phyloP scores from a whole-genome alignment of 2,329 filamentous ascomycete genomes.

The Claviceps sorghi region DNA sequence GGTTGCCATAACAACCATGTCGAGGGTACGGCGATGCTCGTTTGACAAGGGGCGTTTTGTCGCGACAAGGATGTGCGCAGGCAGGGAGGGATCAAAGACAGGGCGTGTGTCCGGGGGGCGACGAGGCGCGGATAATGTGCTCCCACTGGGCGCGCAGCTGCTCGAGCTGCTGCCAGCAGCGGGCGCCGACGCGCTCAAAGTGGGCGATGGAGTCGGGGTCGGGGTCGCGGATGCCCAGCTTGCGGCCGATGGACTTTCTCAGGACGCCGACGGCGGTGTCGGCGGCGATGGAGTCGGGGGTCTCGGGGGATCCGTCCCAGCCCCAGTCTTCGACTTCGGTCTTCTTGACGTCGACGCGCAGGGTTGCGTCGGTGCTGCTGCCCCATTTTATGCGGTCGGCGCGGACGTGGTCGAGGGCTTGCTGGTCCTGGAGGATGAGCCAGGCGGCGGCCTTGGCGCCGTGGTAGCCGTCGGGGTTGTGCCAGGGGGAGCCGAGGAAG shows the following conservation, averaged over 20 bases:
- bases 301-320: constrained; percentile 44
- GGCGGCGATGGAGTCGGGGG: constrained; percentile 24
- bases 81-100: too few relatives aligned
- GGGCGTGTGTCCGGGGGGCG: too few relatives aligned
- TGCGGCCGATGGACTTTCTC: constrained; percentile 41
- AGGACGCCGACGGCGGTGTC: constrained; percentile 33
- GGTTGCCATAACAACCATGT: too few relatives aligned
- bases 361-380: constrained; percentile 46
- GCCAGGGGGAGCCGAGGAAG: constrained; percentile 77
- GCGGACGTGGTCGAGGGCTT: constrained; percentile 40
- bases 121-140: constrained; percentile 13
- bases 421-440: constrained; percentile 55
- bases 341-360: constrained; percentile 48
- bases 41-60: too few relatives aligned
- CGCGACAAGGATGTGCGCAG: too few relatives aligned
- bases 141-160: constrained; percentile 53
- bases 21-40: too few relatives aligned
- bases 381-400: constrained; percentile 68
- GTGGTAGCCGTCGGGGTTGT: constrained; percentile 59
- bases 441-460: constrained; percentile 66
- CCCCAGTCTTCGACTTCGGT: constrained; percentile 87
- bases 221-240: constrained; percentile 39
- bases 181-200: constrained; percentile 47
- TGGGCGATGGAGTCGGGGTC: constrained; percentile 44
- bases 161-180: constrained; percentile 60